These are phyloP conservation scores for Cytospora piceae DNA, from an alignment of 2,329 filamentous ascomycete genomes.

Conservation along the genomic window DNA sequence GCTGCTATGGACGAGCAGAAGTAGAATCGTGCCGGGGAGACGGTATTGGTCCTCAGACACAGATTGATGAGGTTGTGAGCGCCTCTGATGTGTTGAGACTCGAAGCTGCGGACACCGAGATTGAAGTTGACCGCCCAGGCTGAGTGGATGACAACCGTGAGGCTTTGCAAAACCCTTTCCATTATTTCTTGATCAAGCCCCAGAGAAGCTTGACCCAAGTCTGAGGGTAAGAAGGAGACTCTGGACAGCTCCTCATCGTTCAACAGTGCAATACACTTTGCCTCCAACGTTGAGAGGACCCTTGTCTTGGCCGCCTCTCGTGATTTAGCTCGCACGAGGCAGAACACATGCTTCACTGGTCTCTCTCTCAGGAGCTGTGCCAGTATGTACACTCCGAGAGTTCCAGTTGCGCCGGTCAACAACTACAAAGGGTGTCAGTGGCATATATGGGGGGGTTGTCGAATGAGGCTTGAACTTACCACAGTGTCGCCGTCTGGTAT, in stretches of 20 bases:
- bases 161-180: neutral
- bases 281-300: conserved; percentile 37
- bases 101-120: conserved; percentile 24
- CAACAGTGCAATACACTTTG: neutral
- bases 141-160: conserved; percentile 21
- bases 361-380: conserved; percentile 60
- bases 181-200: conserved; percentile 5
- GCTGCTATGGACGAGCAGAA: conserved; percentile 25
- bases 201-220: neutral
- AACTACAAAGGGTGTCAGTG: conserved; percentile 38
- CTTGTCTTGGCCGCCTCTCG: conserved; percentile 39
- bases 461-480: conserved; percentile 32
- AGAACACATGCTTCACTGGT: conserved; percentile 57
- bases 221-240: neutral
- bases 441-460: too few relatives aligned
- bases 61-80: conserved; percentile 22
- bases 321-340: conserved; percentile 50
- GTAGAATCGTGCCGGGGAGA: conserved; percentile 8
- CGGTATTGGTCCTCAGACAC: neutral
- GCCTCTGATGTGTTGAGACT: conserved; percentile 23
- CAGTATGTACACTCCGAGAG: conserved; percentile 61
- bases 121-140: conserved; percentile 28
- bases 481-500: conserved; percentile 39
- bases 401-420: conserved; percentile 65
- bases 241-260: neutral